Evolutionary conservation across 345 rosid species (phyloP).

Genomic region (thale cress (Arabidopsis thaliana)): DNA sequence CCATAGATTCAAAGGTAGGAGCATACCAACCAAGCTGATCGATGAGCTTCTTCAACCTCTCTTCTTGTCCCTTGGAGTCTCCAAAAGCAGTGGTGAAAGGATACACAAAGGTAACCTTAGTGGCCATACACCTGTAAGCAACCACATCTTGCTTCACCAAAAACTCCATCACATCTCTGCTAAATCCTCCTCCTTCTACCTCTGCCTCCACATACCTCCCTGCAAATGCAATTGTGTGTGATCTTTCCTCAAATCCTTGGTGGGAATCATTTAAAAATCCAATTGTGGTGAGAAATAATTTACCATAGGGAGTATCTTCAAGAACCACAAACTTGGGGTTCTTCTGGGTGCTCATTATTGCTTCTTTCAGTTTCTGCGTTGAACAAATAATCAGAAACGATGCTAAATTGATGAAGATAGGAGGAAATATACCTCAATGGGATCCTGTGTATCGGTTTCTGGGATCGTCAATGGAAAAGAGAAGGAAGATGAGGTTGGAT

Average conservation of each 20-base stretch:
- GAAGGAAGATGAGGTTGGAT: conserved; percentile 86
- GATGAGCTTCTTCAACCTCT: conserved; percentile 67
- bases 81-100: conserved; percentile 94
- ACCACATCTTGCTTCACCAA: conserved; percentile 80
- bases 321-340: conserved; percentile 60
- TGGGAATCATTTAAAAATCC: too few species aligned
- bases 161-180: conserved; percentile 78
- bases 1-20: conserved; percentile 83
- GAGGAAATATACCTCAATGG: conserved; percentile 54
- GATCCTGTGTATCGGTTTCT: conserved; percentile 52
- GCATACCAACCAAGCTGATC: conserved; percentile 85
- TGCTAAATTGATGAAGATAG: not conserved
- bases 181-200: conserved; percentile 83
- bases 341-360: conserved; percentile 71
- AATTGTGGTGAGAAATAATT: not conserved
- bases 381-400: not conserved
- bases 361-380: conserved; percentile 69
- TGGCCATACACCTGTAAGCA: conserved; percentile 76
- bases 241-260: too few species aligned
- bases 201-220: conserved; percentile 79
- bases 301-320: conserved; percentile 79
- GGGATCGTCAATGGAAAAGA: conserved; percentile 76
- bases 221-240: conserved; percentile 31
- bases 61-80: conserved; percentile 84
- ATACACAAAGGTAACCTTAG: conserved; percentile 81